Evolutionary conservation across 1,284 basidiomycete species (phyloP).

Genomic region (Microbotryum violaceum): DNA sequence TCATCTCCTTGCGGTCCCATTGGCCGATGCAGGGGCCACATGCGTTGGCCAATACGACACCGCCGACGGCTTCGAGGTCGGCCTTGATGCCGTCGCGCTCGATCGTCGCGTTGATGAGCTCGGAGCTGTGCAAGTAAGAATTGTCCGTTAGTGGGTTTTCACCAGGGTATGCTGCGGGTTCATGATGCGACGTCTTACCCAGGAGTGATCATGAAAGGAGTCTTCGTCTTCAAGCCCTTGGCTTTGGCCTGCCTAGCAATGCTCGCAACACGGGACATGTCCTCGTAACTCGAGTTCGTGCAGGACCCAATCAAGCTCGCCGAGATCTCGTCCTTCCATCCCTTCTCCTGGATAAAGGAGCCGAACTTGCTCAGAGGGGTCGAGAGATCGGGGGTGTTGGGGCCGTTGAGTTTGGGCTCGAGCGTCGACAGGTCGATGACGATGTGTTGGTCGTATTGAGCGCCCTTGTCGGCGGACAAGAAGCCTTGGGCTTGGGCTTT

Average conservation of each 20-base stretch:
- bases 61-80: slow-evolving; percentile 76
- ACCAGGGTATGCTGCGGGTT: too few relatives aligned
- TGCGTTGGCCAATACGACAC: slow-evolving; percentile 89
- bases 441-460: slow-evolving; percentile 90
- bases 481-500: slow-evolving; percentile 70
- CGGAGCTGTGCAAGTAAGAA: slow-evolving; percentile 51
- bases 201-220: slow-evolving; percentile 94
- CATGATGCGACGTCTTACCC: slow-evolving; percentile 39
- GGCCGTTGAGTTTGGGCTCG: slow-evolving; percentile 94
- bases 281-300: slow-evolving; percentile 85
- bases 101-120: slow-evolving; percentile 96
- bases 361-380: slow-evolving; percentile 92
- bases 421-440: slow-evolving; percentile 87
- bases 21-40: slow-evolving; percentile 99
- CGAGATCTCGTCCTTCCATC: slow-evolving; percentile 85
- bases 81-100: slow-evolving; percentile 82
- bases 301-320: slow-evolving; percentile 94
- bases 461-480: slow-evolving; percentile 74
- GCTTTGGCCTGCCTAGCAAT: slow-evolving; percentile 83
- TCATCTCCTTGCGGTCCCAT: slow-evolving; percentile 89
- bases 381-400: slow-evolving; percentile 94
- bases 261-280: slow-evolving; percentile 73
- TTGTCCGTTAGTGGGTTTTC: background rate
- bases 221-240: slow-evolving; percentile 72
- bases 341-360: slow-evolving; percentile 66